Percentiles rank a stretch among this genome's conserved stretches.
Conservation (phyloP, 2,329 filamentous ascomycete species). For the Exophiala viscosa region DNA sequence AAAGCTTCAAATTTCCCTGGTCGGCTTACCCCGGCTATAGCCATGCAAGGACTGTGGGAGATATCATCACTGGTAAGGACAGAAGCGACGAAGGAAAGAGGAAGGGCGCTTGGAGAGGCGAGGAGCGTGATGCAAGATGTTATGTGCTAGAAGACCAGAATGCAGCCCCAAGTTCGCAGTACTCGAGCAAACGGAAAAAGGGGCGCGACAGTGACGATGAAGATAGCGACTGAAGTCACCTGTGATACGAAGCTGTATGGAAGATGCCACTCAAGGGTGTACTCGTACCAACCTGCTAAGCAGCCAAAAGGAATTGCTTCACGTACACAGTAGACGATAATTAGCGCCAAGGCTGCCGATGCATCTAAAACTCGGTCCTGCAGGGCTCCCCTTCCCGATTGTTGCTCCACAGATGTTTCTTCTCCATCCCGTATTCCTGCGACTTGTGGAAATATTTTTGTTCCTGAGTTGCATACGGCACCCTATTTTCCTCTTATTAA, state of each 20-base stretch:
- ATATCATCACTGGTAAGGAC: slow-evolving; percentile 40
- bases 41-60: slow-evolving; percentile 46
- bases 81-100: slow-evolving; percentile 24
- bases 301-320: neutral
- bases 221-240: slow-evolving; percentile 33
- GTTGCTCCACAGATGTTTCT: neutral
- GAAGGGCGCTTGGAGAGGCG: slow-evolving; percentile 46
- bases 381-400: too few relatives aligned
- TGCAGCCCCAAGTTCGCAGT: slow-evolving; percentile 29
- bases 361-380: too few relatives aligned
- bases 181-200: slow-evolving; percentile 35
- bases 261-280: neutral
- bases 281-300: too few relatives aligned
- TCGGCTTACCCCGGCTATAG: slow-evolving; percentile 45
- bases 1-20: slow-evolving; percentile 48
- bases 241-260: neutral
- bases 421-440: neutral
- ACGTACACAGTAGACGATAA: too few relatives aligned
- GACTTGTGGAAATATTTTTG: neutral
- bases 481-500: neutral
- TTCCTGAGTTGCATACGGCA: neutral
- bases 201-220: slow-evolving; percentile 27
- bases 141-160: slow-evolving; percentile 45
- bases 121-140: slow-evolving; percentile 45
- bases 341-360: neutral